Conservation (phyloP, 371 early-diverging fungal genomes). For the Syncephalastrum sp. region DNA sequence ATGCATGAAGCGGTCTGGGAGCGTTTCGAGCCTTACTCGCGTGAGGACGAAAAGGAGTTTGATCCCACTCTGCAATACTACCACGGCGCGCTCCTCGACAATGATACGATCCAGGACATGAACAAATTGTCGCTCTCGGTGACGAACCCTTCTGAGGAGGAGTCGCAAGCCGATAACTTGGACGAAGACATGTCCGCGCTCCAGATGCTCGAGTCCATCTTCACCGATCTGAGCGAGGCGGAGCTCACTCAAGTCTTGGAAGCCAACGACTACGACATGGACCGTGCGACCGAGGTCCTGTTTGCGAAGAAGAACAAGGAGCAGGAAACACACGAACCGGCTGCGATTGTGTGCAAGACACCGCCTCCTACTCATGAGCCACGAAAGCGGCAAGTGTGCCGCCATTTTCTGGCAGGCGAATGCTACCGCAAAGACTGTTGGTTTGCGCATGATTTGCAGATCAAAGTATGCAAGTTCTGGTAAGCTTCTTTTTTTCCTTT, state of each 20-base stretch:
- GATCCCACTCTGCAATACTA: slow-evolving; percentile 49
- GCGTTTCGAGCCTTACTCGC: slow-evolving; percentile 26
- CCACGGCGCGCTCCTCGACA: slow-evolving; percentile 38
- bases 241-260: slow-evolving; percentile 46
- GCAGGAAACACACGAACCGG: slow-evolving; percentile 10
- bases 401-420: slow-evolving; percentile 74
- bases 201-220: slow-evolving; percentile 56
- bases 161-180: slow-evolving; percentile 34
- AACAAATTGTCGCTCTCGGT: slow-evolving; percentile 26
- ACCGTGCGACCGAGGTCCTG: slow-evolving; percentile 37
- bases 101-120: slow-evolving; percentile 38
- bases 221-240: slow-evolving; percentile 45
- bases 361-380: slow-evolving; percentile 10
- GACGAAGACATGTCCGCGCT: slow-evolving; percentile 56
- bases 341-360: neutral
- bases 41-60: slow-evolving; percentile 40
- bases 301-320: slow-evolving; percentile 6
- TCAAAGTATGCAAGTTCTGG: slow-evolving; percentile 76
- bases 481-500: slow-evolving; percentile 25
- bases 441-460: slow-evolving; percentile 77
- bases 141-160: slow-evolving; percentile 35
- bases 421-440: slow-evolving; percentile 80
- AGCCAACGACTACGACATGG: slow-evolving; percentile 51
- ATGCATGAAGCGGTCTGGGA: slow-evolving; percentile 13
- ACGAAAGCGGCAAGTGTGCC: slow-evolving; percentile 60